Evolutionary conservation across 2,329 filamentous ascomycete genomes (phyloP).

Genomic region (Helotiales sp.): DNA sequence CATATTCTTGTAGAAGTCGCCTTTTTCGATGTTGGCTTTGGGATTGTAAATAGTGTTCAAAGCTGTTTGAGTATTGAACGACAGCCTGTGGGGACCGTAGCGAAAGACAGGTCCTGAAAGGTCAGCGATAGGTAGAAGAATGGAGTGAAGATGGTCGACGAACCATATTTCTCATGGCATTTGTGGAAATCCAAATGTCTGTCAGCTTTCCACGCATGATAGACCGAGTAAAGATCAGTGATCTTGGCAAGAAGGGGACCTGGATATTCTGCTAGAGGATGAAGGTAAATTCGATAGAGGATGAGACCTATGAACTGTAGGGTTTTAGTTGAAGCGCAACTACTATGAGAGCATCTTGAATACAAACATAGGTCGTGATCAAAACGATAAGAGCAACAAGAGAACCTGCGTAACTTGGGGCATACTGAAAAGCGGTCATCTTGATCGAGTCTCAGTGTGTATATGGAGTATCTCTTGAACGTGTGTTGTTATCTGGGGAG

Average conservation of each 20-base stretch:
- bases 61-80: constrained; percentile 8
- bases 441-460: too few relatives aligned
- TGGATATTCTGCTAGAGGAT: constrained; percentile 39
- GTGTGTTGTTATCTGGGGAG: too few relatives aligned
- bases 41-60: constrained; percentile 8
- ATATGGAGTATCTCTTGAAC: too few relatives aligned
- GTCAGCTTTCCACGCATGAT: constrained; percentile 39
- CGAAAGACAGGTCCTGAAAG: constrained; percentile 62
- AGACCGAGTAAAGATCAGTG: constrained; percentile 35
- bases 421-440: too few relatives aligned
- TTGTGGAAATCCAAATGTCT: constrained; percentile 37
- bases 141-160: constrained; percentile 14
- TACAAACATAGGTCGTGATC: neutral
- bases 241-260: constrained; percentile 38
- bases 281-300: constrained; percentile 36
- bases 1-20: constrained; percentile 32
- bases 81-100: constrained; percentile 45
- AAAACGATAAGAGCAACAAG: too few relatives aligned
- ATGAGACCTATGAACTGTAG: constrained; percentile 35
- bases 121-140: neutral
- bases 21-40: constrained; percentile 12
- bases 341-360: neutral
- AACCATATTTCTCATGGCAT: constrained; percentile 40
- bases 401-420: too few relatives aligned
- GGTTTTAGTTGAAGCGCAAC: neutral